Conservation (phyloP, 345 rosid genomes). For the Bruguiera sexangula region DNA sequence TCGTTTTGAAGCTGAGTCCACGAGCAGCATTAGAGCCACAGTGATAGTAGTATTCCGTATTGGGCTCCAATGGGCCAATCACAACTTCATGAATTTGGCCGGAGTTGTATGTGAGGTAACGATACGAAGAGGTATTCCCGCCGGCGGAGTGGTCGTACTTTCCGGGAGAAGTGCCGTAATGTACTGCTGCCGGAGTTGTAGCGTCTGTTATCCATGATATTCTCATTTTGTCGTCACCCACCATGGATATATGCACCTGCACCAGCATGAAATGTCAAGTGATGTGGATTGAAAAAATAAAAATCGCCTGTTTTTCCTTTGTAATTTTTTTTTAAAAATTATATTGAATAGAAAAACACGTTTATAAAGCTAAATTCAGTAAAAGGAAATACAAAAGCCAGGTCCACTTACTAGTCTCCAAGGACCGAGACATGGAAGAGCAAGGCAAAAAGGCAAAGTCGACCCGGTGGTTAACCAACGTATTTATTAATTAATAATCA, state of each 20-base stretch:
- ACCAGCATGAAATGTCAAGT: not conserved
- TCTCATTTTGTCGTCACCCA: slow-evolving; percentile 63
- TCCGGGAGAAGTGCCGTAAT: slow-evolving; percentile 54
- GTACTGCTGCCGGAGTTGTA: slow-evolving; percentile 36
- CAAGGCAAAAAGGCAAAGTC: too few relatives aligned
- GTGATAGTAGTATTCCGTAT: slow-evolving; percentile 55
- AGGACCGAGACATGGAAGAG: too few relatives aligned
- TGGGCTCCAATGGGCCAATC: slow-evolving; percentile 61
- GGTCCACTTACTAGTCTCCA: too few relatives aligned
- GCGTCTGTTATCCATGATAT: slow-evolving; percentile 59
- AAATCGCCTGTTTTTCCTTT: not conserved
- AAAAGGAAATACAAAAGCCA: too few relatives aligned
- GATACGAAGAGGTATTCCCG: slow-evolving; percentile 46
- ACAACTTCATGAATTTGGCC: slow-evolving; percentile 58
- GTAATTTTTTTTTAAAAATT: not conserved
- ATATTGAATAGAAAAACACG: not conserved
- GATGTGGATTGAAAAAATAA: too few relatives aligned
- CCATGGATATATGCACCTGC: slow-evolving; percentile 73
- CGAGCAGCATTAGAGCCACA: slow-evolving; percentile 41
- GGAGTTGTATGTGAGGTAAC: slow-evolving; percentile 41
- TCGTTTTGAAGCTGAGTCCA: slow-evolving; percentile 55
- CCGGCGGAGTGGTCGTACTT: slow-evolving; percentile 25
- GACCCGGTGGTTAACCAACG: too few relatives aligned
- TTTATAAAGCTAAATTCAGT: too few relatives aligned
- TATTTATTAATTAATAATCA: too few relatives aligned